Evolutionary conservation across 139 green algal species (phyloP), one percentile per base, ranked within the genome.

Genomic region (Ettlia oleoabundans): DNA sequence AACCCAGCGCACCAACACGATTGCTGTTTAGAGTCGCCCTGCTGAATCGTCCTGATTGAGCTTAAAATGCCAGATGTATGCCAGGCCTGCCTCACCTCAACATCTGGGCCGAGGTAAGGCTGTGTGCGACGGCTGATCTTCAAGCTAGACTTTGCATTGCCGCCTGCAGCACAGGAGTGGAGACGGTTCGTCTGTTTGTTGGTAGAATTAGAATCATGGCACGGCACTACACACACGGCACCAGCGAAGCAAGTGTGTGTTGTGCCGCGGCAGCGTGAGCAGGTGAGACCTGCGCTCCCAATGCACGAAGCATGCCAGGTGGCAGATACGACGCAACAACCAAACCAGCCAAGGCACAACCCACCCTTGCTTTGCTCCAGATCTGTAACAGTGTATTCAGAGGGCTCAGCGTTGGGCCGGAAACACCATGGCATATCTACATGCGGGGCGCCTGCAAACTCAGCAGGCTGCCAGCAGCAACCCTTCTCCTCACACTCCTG

Each of bases 401-500:
- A 84, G 28, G n/a, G 53, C 26, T 41, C 40, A 4, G 41, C 70
- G 42, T 91, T 91, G 21, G 62, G 37, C 38, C 78, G 53, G 66
- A 91, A 93, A 58, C 89, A 93, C 89, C 88, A 91, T 24, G 88
- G 78, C 28, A 75, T 37, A 52, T 84, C 78, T 19, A 87, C 52
- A n/a, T 68, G 42, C 4, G 43, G 62, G 2, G 47, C 63, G 3
- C 38, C 69, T 18, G 43, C 21, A 40, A 79, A 77, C n/a, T 84
- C 7, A 4, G 52, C 52, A 21, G 83, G 80, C 2, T 42, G 24
- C 88, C 88, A 93, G 76, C 88, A 93, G 79, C 88, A 93, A 8
- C 76, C 80, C 37, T 69, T 84, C 21, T 19, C 41, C 81, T 88
- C 76, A 63, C 89, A 93, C 35, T 82, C 71, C 26, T 65, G 35